These are phyloP conservation scores for Marchantia polymorpha DNA, from an alignment of 225 moss, liverwort and hornwort genomes.

Conservation along the genomic window DNA sequence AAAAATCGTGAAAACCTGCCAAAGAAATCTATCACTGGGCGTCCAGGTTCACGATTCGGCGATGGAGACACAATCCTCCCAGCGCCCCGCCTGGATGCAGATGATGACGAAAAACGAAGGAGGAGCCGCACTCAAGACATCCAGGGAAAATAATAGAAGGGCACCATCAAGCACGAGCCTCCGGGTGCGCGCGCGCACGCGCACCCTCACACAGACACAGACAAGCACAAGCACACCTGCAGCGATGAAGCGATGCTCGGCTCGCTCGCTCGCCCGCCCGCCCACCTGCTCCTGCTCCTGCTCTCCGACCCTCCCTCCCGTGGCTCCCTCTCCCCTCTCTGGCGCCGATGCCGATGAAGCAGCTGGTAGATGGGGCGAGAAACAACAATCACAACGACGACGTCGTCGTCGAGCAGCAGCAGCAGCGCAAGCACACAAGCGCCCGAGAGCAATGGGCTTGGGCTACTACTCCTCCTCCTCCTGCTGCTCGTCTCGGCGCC, in stretches of 20 bases:
- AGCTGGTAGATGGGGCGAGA: background rate
- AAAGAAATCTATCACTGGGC: background rate
- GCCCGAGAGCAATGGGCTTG: background rate
- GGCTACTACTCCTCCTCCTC: background rate
- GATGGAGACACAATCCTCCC: background rate
- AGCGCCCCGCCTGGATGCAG: background rate
- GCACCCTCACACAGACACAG: too few species aligned
- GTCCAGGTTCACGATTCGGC: background rate
- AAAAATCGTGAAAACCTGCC: background rate
- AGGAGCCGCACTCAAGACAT: background rate
- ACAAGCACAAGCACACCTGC: background rate
- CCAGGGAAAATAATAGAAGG: background rate
- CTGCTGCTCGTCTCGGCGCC: background rate
- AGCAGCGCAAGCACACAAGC: background rate
- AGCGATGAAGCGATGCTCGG: background rate
- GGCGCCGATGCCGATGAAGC: too few species aligned
- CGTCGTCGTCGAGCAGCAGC: background rate
- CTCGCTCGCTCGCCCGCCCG: background rate
- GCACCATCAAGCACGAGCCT: background rate
- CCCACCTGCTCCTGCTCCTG: too few species aligned
- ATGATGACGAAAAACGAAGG: background rate
- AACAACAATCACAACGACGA: background rate
- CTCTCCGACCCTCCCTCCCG: too few species aligned
- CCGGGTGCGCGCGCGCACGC: background rate
- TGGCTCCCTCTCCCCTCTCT: too few species aligned